phyloP scores from a whole-genome alignment of 495 filamentous ascomycete genomes.

The Aspergillus nanangensis region DNA sequence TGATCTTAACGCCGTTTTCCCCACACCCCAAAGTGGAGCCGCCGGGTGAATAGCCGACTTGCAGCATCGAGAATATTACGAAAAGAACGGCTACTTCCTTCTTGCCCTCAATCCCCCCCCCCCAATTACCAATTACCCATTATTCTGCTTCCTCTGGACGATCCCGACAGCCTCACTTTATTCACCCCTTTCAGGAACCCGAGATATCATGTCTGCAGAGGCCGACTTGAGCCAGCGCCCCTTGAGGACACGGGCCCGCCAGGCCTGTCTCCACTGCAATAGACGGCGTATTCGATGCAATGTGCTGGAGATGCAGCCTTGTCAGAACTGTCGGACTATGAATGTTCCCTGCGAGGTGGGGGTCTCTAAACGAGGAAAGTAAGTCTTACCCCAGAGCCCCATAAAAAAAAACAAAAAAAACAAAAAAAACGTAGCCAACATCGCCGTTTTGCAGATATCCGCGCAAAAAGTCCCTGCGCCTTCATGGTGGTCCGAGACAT shows the following conservation, averaged over 20 bases:
- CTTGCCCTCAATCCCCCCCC: not conserved
- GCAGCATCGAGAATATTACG: not conserved
- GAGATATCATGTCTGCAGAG: not conserved
- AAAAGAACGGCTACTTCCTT: not conserved
- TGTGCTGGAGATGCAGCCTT: constrained; percentile 39
- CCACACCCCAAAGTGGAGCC: constrained; percentile 3
- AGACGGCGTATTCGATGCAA: constrained; percentile 43
- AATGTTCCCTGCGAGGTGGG: constrained; percentile 38
- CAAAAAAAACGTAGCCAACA: no score
- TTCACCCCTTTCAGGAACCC: not conserved
- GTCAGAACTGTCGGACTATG: constrained; percentile 37
- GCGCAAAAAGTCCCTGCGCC: constrained; percentile 9
- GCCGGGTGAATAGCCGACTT: constrained; percentile 7
- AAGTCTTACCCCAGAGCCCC: constrained; percentile 6
- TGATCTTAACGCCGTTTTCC: not conserved
- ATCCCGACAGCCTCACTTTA: not conserved
- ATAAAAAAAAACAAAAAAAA: no score
- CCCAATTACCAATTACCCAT: not conserved
- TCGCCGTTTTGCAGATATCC: constrained; percentile 13
- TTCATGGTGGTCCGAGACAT: not conserved
- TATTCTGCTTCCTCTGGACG: not conserved
- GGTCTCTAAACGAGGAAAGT: constrained; percentile 42
- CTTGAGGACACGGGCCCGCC: constrained; percentile 33
- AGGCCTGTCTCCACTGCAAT: constrained; percentile 44
- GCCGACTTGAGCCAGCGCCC: constrained; percentile 4